A percentile compares a stretch with the other conserved stretches of the same genome.
phyloP scores from a whole-genome alignment of 140 eudicot genomes.

The Cichorium intybus region DNA sequence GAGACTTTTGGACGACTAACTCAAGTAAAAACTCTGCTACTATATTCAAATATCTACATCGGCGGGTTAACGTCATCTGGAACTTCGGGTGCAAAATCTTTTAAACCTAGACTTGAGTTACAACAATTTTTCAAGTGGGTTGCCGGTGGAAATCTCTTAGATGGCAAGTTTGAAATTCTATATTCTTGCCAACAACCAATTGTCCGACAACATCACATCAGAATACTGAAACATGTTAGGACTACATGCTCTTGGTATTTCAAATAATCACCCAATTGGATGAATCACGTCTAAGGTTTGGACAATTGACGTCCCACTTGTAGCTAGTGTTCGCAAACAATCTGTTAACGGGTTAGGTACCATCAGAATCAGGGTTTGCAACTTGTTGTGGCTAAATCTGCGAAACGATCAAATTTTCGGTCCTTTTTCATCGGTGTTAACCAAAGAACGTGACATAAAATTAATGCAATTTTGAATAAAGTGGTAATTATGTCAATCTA shows the following conservation, averaged over 20 bases:
- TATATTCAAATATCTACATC: slow-evolving; percentile 55
- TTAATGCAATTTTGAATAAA: too few species aligned
- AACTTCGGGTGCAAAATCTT: slow-evolving; percentile 45
- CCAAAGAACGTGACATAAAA: slow-evolving; percentile 40
- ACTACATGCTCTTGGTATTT: slow-evolving; percentile 83
- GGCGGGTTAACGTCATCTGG: slow-evolving; percentile 71
- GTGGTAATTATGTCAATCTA: too few species aligned
- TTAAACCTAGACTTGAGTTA: slow-evolving; percentile 67
- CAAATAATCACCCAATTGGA: slow-evolving; percentile 56
- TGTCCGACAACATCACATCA: slow-evolving; percentile 61
- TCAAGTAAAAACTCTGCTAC: slow-evolving; percentile 55
- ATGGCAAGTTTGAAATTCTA: slow-evolving; percentile 55
- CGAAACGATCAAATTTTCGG: slow-evolving; percentile 73
- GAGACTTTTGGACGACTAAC: slow-evolving; percentile 61
- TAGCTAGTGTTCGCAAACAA: slow-evolving; percentile 94
- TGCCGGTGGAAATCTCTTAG: slow-evolving; percentile 63
- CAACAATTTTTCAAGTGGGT: slow-evolving; percentile 62
- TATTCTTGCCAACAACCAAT: slow-evolving; percentile 62
- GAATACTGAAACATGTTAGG: slow-evolving; percentile 57
- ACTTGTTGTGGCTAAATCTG: slow-evolving; percentile 86
- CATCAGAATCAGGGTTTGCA: slow-evolving; percentile 76
- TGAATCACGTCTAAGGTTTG: slow-evolving; percentile 68
- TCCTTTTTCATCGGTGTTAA: slow-evolving; percentile 44
- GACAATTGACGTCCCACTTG: slow-evolving; percentile 60
- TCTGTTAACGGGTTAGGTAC: slow-evolving; percentile 63